Conservation (phyloP, 192 early-diverging fungal species). For the Backusella australiensis region DNA sequence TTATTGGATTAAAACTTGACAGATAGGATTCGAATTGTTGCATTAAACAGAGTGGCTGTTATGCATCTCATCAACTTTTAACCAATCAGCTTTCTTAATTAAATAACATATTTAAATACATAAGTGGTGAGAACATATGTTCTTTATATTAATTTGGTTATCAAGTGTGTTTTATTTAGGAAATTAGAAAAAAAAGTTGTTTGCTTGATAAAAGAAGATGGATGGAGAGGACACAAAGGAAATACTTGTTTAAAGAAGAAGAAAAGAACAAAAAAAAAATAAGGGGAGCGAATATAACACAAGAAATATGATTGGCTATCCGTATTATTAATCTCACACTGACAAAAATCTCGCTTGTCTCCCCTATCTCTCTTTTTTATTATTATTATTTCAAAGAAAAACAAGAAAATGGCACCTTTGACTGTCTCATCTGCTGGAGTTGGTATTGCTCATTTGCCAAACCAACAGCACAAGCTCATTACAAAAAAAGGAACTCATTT, state of each 20-base stretch:
- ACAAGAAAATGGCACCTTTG: slow-evolving; percentile 4
- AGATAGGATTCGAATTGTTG: not conserved
- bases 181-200: not conserved
- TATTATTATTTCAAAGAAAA: not conserved
- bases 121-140: not conserved
- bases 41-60: not conserved
- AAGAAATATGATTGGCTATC: not conserved
- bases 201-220: not conserved
- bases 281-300: not conserved
- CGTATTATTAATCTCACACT: not conserved
- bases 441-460: slow-evolving; percentile 92
- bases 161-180: not conserved
- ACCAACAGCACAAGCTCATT: slow-evolving; percentile 90
- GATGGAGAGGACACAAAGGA: too few relatives aligned
- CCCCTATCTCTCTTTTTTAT: not conserved
- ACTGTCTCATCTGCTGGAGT: slow-evolving; percentile 34
- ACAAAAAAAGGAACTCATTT: slow-evolving; percentile 92
- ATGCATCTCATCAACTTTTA: not conserved
- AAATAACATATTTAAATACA: not conserved
- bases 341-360: not conserved
- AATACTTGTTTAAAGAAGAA: not conserved
- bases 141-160: not conserved
- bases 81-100: not conserved
- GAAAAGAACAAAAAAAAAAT: not conserved
- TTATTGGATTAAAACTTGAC: slow-evolving; percentile 6